Conservation (phyloP, 2,329 filamentous ascomycete species). For the Zasmidium angulare region DNA sequence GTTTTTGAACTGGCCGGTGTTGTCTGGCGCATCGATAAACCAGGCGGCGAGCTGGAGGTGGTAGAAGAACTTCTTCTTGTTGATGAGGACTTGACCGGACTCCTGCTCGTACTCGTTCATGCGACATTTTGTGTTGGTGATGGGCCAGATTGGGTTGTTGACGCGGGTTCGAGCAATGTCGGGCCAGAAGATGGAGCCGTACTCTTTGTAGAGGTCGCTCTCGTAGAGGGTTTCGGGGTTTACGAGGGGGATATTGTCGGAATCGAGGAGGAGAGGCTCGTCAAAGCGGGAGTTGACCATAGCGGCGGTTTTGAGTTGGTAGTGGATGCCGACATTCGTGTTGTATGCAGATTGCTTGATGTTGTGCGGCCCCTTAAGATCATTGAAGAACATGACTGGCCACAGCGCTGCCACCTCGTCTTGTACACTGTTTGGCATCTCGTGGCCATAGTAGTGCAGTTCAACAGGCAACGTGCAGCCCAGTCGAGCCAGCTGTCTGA, state of each 20-base stretch:
- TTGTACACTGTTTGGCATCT: slow-evolving; percentile 26
- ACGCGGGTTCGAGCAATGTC: slow-evolving; percentile 38
- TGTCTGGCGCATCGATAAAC: slow-evolving; percentile 29
- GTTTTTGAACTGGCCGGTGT: slow-evolving; percentile 25
- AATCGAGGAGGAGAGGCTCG: slow-evolving; percentile 38
- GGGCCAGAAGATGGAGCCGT: slow-evolving; percentile 40
- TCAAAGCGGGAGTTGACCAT: slow-evolving; percentile 39
- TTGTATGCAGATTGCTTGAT: slow-evolving; percentile 23
- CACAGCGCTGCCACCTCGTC: slow-evolving; percentile 20
- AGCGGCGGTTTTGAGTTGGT: slow-evolving; percentile 39
- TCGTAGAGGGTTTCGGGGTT: slow-evolving; percentile 34
- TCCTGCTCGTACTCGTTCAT: slow-evolving; percentile 40
- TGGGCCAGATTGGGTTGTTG: slow-evolving; percentile 35
- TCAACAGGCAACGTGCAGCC: slow-evolving; percentile 31
- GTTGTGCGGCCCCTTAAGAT: slow-evolving; percentile 26
- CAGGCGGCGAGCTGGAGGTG: slow-evolving; percentile 39
- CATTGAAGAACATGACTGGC: slow-evolving; percentile 31
- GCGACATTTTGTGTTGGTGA: slow-evolving; percentile 38
- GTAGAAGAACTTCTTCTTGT: slow-evolving; percentile 40
- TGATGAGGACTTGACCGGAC: slow-evolving; percentile 38
- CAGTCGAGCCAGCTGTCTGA: slow-evolving; percentile 18
- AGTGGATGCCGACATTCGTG: slow-evolving; percentile 13
- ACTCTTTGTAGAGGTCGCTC: slow-evolving; percentile 30
- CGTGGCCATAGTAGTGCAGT: slow-evolving; percentile 34
- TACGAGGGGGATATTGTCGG: slow-evolving; percentile 38